Percentiles rank a stretch among this genome's conserved stretches.
phyloP scores from a whole-genome alignment of 1,139 yeast species.

The Yamadazyma buinensis region DNA sequence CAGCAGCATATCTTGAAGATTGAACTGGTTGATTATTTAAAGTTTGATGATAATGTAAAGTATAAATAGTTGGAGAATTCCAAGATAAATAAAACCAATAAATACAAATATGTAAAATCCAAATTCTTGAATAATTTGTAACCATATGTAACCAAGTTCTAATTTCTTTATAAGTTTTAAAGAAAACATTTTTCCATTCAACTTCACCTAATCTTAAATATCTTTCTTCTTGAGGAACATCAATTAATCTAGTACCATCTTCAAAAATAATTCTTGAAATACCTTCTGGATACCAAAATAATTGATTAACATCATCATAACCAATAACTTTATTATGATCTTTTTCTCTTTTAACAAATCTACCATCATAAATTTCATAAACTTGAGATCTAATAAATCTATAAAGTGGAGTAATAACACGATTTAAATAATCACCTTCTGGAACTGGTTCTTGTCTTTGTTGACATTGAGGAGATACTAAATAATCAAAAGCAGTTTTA shows the following conservation, averaged over 20 bases:
- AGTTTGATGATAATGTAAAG: slow-evolving; percentile 80
- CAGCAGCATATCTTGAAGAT: slow-evolving; percentile 88
- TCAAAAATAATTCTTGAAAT: slow-evolving; percentile 85
- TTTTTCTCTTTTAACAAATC: slow-evolving; percentile 93
- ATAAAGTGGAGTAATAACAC: slow-evolving; percentile 90
- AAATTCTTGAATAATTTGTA: slow-evolving; percentile 95
- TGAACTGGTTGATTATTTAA: slow-evolving; percentile 80
- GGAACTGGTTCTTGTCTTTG: slow-evolving; percentile 87
- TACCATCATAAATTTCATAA: slow-evolving; percentile 90
- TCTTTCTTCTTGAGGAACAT: slow-evolving; percentile 86
- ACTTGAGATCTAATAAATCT: slow-evolving; percentile 91
- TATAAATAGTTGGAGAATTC: slow-evolving; percentile 88
- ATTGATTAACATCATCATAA: slow-evolving; percentile 97
- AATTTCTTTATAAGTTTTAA: slow-evolving; percentile 93
- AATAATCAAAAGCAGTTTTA: slow-evolving; percentile 89
- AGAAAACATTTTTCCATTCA: slow-evolving; percentile 87
- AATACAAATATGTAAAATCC: slow-evolving; percentile 87
- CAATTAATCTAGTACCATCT: slow-evolving; percentile 89
- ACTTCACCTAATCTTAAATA: slow-evolving; percentile 88
- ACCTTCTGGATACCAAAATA: slow-evolving; percentile 99
- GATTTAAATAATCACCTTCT: slow-evolving; percentile 92
- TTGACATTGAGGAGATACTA: slow-evolving; percentile 85
- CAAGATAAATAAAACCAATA: slow-evolving; percentile 95
- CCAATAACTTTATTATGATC: slow-evolving; percentile 95
- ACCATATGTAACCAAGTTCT: slow-evolving; percentile 98